Evolutionary conservation across 768 basidiomycete species (phyloP), one percentile per base, ranked within the genome.

Genomic region (Tephrocybe sp.): DNA sequence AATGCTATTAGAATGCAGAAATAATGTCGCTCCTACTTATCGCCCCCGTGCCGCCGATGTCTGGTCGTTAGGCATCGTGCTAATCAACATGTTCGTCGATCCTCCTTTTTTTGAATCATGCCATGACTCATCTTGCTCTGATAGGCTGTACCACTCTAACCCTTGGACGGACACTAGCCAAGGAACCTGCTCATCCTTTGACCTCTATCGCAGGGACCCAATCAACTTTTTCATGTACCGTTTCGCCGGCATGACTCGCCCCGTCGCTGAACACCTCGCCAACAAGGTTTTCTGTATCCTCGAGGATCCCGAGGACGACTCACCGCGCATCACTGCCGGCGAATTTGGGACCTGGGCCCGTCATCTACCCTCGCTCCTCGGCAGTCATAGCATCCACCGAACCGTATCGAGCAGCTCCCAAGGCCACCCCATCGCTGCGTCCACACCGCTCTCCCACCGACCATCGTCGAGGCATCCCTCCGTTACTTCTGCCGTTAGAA

Each of bases 21-120:
- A 98, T 77, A 97, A 98, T 70, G 79, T 94, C 58, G 90, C 89
- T 24, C 95, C 97, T 56, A 90, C 89, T 44, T 99, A 99, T 76
- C 81, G 83, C 57, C 94, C 96, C 55, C 89, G 88, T 61, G 90
- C 91, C 51, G 97, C 97, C 55, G 96, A 99, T 71, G 93, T 99
- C 48, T 99, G 93, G 96, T 98, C 96, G 21, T 80, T 99, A 60
- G 96, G 96, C 56, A 97, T 99, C 67, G 97, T 99, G 58, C 84
- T 99, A 62, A 92, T 99, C 79, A 99, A 99, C 70, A 95, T 98
- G 92, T 90, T 60, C 30, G 85, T 76, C 48, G 11, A 55, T 50
- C 32, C 80, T 74, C 14, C 33, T 42, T 51, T 45, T 45, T 37
- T 45, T 50, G 39, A 46, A 40, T 48, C 40, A 26, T 3, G 36